A percentile compares a stretch with the other conserved stretches of the same genome.
Conservation (phyloP, 345 rosid genomes). For the Eucalyptus curtisii region DNA sequence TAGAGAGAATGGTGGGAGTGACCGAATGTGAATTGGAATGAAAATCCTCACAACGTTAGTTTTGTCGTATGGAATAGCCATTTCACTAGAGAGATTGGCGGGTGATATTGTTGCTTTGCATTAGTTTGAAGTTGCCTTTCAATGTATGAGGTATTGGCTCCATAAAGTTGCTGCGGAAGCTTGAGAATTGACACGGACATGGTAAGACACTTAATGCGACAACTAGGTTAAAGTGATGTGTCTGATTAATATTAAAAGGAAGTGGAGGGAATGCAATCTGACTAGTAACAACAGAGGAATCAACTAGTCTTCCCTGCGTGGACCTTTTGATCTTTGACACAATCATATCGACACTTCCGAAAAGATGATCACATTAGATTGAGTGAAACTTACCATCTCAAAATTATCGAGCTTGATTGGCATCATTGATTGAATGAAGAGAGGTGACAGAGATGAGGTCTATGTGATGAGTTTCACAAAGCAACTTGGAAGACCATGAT, state of each 20-base stretch:
- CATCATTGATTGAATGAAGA: background rate
- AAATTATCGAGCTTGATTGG: background rate
- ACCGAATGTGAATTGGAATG: background rate
- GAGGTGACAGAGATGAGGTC: background rate
- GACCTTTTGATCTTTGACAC: background rate
- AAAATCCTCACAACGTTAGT: background rate
- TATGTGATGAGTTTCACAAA: background rate
- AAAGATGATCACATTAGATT: background rate
- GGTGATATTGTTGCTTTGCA: no score
- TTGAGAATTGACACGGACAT: constrained; percentile 19
- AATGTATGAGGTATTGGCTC: background rate
- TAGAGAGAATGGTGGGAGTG: background rate
- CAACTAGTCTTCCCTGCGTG: background rate
- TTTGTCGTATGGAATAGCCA: no score
- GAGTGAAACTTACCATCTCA: background rate
- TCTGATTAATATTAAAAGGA: no score
- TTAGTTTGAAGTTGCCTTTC: background rate
- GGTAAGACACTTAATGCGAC: background rate
- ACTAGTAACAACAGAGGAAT: background rate
- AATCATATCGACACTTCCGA: accelerated
- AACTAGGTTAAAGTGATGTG: no score
- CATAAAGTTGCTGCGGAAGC: background rate
- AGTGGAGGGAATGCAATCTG: background rate
- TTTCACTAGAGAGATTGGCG: no score
- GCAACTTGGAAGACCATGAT: background rate